Evolutionary conservation across 2,329 filamentous ascomycete genomes (phyloP), one percentile per base, ranked within the genome.

Genomic region (Ophiostoma sp.): DNA sequence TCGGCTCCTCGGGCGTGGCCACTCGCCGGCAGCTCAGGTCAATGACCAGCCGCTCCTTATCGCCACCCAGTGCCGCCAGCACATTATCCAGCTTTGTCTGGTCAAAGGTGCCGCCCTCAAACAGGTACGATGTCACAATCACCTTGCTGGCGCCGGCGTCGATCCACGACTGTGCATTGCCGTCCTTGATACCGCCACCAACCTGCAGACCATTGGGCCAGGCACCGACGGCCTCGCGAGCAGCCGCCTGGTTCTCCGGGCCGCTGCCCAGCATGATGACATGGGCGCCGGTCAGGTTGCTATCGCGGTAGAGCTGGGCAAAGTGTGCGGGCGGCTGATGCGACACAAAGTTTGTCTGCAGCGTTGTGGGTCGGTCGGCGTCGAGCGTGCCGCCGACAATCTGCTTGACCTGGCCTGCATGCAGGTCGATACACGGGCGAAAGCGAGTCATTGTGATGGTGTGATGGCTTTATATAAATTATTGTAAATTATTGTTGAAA

Each of bases 381-480:
- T 90, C 90, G 73, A 99, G 86, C 1, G 95, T 98, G 72, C 95
- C 94, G 75, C 95, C 95, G 57, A 99, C 94, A 75, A 99, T 99
- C 80, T 99, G 95, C 83, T 99, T 99, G 72, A 99, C 95, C 78
- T 94, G 90, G 17, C 95, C 95, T n/a, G 94, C 90, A 80, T 99
- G 95, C 69, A 99, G 87, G 81, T 99, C 95, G 80, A 99, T 98
- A 78, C 95, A 99, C 27, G 95, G 95, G 54, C 95, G 86, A 78
- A 99, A 99, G 75, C 90, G 89, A 2, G 95, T 98, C 95, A 99
- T 76, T 17, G 35, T 67, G 39, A 8, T 7, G 5, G 36, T n/a
- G 44, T 35, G 57, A n/a, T n/a, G n/a, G n/a, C 11, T 64, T 27
- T 36, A 33, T 31, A 6, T 70, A 39, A 52, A 36, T 33, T 33